Conservation (phyloP, 208 protist genomes). For the Vickermania ingenoplastis region DNA sequence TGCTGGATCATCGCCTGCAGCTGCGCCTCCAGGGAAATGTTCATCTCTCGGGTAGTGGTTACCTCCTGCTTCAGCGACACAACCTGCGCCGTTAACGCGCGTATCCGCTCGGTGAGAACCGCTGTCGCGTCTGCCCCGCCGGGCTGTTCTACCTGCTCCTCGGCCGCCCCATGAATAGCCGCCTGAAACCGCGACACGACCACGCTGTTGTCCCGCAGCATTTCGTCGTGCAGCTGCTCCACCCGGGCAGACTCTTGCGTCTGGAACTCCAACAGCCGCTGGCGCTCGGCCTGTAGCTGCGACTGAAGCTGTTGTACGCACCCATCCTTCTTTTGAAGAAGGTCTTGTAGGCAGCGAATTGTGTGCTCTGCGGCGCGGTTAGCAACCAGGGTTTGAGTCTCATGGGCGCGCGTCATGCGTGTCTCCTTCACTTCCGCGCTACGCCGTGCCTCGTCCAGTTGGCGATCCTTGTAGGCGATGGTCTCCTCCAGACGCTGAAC, state of each 20-base stretch:
- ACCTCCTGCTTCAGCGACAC: slow-evolving; percentile 60
- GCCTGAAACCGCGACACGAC: slow-evolving; percentile 77
- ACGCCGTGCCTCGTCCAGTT: slow-evolving; percentile 60
- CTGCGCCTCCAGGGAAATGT: slow-evolving; percentile 65
- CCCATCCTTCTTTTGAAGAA: slow-evolving; percentile 69
- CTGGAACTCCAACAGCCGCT: slow-evolving; percentile 54
- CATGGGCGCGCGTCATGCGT: slow-evolving; percentile 51
- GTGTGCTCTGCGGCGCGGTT: slow-evolving; percentile 76
- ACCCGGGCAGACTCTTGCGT: slow-evolving; percentile 69
- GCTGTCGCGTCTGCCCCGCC: not conserved
- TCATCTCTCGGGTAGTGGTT: slow-evolving; percentile 41
- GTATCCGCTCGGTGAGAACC: slow-evolving; percentile 35
- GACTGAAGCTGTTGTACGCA: slow-evolving; percentile 52
- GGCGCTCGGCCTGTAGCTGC: slow-evolving; percentile 70
- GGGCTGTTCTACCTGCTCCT: slow-evolving; percentile 7
- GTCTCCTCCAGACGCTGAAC: slow-evolving; percentile 24
- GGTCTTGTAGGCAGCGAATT: slow-evolving; percentile 53
- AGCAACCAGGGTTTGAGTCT: slow-evolving; percentile 60
- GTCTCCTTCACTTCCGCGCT: slow-evolving; percentile 41
- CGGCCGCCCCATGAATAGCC: slow-evolving; percentile 50
- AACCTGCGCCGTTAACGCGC: slow-evolving; percentile 50
- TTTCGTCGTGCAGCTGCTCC: slow-evolving; percentile 72
- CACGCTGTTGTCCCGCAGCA: slow-evolving; percentile 75
- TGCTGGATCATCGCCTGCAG: slow-evolving; percentile 40
- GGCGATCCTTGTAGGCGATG: slow-evolving; percentile 31